Evolutionary conservation across 1,284 basidiomycete genomes (phyloP).

Genomic region (Cutaneotrichosporon mucoides): DNA sequence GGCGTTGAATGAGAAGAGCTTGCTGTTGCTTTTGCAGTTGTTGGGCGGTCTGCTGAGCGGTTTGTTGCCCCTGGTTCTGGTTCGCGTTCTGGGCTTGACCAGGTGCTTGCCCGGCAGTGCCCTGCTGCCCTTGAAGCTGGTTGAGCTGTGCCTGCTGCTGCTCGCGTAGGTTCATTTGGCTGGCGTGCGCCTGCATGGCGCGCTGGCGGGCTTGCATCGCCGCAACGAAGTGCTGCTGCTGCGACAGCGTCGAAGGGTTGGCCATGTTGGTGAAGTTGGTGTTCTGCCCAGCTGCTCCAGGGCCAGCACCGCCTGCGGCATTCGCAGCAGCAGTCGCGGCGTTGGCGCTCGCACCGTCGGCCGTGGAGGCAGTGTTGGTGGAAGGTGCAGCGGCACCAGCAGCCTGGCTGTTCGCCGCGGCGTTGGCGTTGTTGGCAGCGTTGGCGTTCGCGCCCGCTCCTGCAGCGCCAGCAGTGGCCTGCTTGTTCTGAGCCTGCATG

Average conservation of each 20-base stretch:
- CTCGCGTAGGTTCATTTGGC: not conserved
- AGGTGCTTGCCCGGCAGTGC: not conserved
- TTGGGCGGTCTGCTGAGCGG: not conserved
- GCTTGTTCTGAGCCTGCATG: conserved; percentile 10
- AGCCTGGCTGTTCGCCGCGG: no score
- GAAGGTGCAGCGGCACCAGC: no score
- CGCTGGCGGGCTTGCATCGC: conserved; percentile 15
- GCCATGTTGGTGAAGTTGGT: not conserved
- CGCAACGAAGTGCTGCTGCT: conserved; percentile 17
- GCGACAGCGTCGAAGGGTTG: not conserved
- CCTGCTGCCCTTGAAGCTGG: not conserved
- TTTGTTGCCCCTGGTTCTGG: not conserved
- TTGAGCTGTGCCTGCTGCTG: conserved; percentile 3
- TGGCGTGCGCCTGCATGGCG: conserved; percentile 3
- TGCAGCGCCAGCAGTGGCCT: not conserved
- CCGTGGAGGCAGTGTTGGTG: no score
- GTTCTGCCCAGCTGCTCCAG: not conserved
- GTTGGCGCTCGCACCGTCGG: not conserved
- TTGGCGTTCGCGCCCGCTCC: not conserved
- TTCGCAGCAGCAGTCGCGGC: not conserved
- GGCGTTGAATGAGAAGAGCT: not conserved
- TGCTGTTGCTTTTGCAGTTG: conserved; percentile 11
- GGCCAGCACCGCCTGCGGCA: not conserved
- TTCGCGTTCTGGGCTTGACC: not conserved
- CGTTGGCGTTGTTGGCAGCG: not conserved